phyloP scores from a whole-genome alignment of 768 basidiomycete genomes.

The Tylopilus vinaceipallidus region DNA sequence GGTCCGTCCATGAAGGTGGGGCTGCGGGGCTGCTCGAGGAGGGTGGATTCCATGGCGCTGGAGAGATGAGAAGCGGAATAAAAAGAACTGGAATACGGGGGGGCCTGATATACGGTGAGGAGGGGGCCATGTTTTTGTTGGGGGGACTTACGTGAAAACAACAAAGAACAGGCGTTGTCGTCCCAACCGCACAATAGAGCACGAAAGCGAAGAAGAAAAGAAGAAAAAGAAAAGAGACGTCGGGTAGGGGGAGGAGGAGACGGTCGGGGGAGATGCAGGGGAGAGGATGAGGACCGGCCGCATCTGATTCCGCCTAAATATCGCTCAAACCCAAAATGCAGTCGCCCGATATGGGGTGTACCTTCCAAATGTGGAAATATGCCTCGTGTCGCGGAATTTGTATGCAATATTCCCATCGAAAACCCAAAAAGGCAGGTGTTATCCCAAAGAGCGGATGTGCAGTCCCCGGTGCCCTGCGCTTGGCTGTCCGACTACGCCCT shows the following conservation, averaged over 20 bases:
- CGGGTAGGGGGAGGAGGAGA: constrained; percentile 36
- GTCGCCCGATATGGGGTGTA: constrained; percentile 6
- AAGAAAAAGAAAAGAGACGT: constrained; percentile 35
- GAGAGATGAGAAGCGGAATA: constrained; percentile 39
- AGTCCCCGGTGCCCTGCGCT: constrained; percentile 31
- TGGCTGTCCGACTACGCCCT: constrained; percentile 19
- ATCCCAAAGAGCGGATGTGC: constrained; percentile 11
- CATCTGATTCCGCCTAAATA: constrained; percentile 36
- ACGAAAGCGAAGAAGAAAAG: constrained; percentile 26
- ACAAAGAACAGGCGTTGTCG: constrained; percentile 30
- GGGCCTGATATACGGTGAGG: constrained; percentile 21
- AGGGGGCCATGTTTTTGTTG: background rate
- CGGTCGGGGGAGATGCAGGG: constrained; percentile 19
- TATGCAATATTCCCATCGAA: constrained; percentile 30
- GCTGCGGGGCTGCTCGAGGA: constrained; percentile 51
- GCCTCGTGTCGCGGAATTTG: constrained; percentile 35
- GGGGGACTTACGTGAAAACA: constrained; percentile 33
- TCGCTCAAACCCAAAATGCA: constrained; percentile 10
- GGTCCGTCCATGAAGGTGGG: constrained; percentile 49
- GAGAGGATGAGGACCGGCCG: constrained; percentile 31
- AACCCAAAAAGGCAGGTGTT: background rate
- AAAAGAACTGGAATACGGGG: constrained; percentile 34
- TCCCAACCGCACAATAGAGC: constrained; percentile 35
- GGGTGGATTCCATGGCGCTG: constrained; percentile 48
- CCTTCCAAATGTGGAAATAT: constrained; percentile 17